Evolutionary conservation across 257 asterid species (phyloP).

Genomic region (Solanum okadae): DNA sequence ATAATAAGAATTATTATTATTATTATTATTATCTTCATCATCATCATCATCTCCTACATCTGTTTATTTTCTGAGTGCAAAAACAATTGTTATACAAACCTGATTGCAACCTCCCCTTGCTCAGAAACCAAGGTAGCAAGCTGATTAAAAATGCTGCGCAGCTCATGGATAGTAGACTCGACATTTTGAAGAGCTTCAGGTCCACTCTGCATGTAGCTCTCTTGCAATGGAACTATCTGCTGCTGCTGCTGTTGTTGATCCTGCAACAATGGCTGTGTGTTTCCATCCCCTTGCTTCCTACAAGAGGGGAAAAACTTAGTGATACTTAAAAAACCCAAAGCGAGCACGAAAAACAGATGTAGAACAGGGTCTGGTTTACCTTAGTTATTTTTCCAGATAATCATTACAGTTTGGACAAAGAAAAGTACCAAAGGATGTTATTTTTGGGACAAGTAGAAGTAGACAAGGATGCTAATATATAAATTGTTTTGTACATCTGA

Average conservation of each 20-base stretch:
- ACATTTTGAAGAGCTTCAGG: constrained; percentile 92
- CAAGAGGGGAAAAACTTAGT: not conserved
- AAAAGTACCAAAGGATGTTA: not conserved
- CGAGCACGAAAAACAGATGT: not conserved
- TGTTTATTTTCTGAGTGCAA: not conserved
- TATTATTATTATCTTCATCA: too few relatives aligned
- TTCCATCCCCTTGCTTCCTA: constrained; percentile 72
- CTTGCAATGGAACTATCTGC: constrained; percentile 75
- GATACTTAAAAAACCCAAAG: not conserved
- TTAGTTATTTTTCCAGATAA: not conserved
- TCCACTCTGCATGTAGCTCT: constrained; percentile 93
- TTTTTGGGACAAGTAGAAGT: not conserved
- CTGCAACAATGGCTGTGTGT: constrained; percentile 68
- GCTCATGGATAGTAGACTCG: constrained; percentile 88
- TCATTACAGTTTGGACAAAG: not conserved
- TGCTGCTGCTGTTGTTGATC: constrained; percentile 85
- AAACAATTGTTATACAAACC: constrained; percentile 28
- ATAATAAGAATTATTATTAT: too few relatives aligned
- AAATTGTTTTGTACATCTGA: not conserved
- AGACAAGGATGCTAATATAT: not conserved
- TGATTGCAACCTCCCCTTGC: constrained; percentile 94
- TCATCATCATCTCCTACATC: not conserved
- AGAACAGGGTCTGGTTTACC: not conserved
- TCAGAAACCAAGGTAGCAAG: constrained; percentile 87
- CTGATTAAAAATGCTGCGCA: constrained; percentile 79